Conservation (phyloP, 1,284 basidiomycete genomes). For the Leccinum griseonigrum region DNA sequence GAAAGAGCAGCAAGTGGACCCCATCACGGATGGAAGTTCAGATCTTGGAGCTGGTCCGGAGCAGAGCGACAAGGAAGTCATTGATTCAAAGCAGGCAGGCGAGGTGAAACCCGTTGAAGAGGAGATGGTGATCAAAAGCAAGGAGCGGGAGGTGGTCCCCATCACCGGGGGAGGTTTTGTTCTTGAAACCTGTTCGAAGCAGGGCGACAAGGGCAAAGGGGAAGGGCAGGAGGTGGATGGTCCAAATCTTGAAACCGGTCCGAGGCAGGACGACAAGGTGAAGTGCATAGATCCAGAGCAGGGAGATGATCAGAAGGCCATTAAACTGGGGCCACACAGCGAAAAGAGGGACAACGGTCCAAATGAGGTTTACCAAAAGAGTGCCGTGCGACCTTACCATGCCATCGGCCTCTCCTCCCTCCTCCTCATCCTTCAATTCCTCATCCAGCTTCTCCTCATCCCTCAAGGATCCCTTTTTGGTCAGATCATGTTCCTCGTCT, state of each 20-base stretch:
- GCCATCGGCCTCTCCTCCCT: constrained; percentile 24
- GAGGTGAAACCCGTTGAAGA: too few relatives aligned
- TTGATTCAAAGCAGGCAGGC: too few relatives aligned
- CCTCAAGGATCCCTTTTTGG: constrained; percentile 28
- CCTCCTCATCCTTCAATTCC: constrained; percentile 23
- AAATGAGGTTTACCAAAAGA: not conserved
- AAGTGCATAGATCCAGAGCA: not conserved
- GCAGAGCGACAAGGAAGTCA: too few relatives aligned
- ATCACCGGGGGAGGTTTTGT: not conserved
- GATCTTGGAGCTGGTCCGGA: too few relatives aligned
- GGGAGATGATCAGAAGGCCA: not conserved
- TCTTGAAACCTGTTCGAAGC: not conserved
- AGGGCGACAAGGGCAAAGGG: too few relatives aligned
- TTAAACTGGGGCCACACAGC: not conserved
- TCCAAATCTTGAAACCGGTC: too few relatives aligned
- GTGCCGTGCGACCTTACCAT: constrained; percentile 5
- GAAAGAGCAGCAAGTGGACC: not conserved
- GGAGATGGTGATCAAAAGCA: not conserved
- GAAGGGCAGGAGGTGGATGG: too few relatives aligned
- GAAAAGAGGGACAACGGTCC: not conserved
- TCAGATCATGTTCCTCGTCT: constrained; percentile 29
- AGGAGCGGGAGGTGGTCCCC: not conserved
- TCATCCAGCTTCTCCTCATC: constrained; percentile 31
- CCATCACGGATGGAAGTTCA: not conserved
- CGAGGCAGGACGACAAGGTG: not conserved